Evolutionary conservation across 352 stramenopile species (phyloP), one percentile per base, ranked within the genome.

Genomic region (Pythium coloratum): DNA sequence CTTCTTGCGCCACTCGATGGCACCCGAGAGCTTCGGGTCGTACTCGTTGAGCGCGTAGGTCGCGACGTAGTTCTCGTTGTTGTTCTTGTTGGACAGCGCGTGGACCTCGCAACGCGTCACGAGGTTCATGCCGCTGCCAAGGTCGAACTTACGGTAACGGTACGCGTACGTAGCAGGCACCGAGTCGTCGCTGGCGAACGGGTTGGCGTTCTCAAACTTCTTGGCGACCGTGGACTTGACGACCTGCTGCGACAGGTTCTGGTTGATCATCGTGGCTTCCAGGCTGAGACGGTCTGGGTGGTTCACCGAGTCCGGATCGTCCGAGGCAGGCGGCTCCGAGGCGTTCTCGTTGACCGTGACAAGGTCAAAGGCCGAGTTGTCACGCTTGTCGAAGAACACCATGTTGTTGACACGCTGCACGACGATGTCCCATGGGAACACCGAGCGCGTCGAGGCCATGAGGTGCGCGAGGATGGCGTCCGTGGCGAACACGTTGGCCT

Each of bases 191-290:
- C 96, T 96, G 62, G 95, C 98, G 76, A 99, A 99, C 51, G 96
- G 96, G 78, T 98, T 98, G 14, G 88, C 65, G 33, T 83, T 69
- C 38, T 88, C 81, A 54, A 89, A 88, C 46, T 66, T 67, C 73
- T 94, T 95, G 70, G 67, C 72, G 44, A 67, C 69, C 24, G 57
- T 66, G 14, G 38, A 50, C 65, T 96, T 92, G 30, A 99, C 79
- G 46, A 99, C 96, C 77, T 99, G 97, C 74, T 99, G 97, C 32
- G 96, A 98, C 76, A 99, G 97, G 76, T 99, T 99, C 76, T 99
- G 96, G 82, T 99, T 99, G 76, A 99, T 98, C 85, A 97, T 98
- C 6, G 97, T 99, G 2, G 97, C 97, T 65, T 99, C 97, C 6
- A 99, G 81, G 63, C 82, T 94, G 13, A 99, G 84, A 28, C 97